Conservation (phyloP, 2,329 filamentous ascomycete species). For the Ophidiomyces ophidiicola region DNA sequence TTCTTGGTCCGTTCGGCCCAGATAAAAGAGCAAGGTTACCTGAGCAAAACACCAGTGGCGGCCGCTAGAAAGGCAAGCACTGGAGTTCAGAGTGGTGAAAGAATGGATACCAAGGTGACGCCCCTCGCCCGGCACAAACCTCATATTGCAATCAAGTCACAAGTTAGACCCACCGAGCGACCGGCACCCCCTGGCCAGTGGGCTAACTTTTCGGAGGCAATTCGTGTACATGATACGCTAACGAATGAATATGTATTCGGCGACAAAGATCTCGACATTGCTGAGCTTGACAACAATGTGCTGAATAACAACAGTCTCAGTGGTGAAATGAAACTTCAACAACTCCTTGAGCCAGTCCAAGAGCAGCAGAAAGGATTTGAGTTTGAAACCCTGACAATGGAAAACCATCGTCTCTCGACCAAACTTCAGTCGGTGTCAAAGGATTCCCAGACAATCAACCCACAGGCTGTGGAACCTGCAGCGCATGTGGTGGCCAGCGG, state of each 20-base stretch:
- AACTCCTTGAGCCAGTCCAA: background rate
- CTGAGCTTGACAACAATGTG: conserved; percentile 2
- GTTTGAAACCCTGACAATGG: background rate
- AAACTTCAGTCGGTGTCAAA: background rate
- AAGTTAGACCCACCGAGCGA: background rate
- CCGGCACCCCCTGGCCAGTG: conserved; percentile 2
- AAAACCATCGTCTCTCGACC: background rate
- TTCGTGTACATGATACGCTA: background rate
- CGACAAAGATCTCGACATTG: background rate
- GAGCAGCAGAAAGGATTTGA: background rate
- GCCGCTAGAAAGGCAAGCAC: background rate
- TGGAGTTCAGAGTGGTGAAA: conserved; percentile 4
- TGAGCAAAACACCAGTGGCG: background rate
- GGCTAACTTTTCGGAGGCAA: background rate
- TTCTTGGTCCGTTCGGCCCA: background rate
- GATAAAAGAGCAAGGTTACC: background rate
- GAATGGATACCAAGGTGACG: background rate
- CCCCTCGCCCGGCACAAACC: background rate
- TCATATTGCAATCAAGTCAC: background rate
- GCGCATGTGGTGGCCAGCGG: background rate
- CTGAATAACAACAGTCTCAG: conserved; percentile 1
- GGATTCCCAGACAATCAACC: background rate
- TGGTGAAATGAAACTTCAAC: background rate
- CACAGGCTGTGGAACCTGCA: background rate
- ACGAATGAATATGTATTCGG: background rate